phyloP scores from a whole-genome alignment of 805 yeast species.

The Metschnikowia gelsemii region DNA sequence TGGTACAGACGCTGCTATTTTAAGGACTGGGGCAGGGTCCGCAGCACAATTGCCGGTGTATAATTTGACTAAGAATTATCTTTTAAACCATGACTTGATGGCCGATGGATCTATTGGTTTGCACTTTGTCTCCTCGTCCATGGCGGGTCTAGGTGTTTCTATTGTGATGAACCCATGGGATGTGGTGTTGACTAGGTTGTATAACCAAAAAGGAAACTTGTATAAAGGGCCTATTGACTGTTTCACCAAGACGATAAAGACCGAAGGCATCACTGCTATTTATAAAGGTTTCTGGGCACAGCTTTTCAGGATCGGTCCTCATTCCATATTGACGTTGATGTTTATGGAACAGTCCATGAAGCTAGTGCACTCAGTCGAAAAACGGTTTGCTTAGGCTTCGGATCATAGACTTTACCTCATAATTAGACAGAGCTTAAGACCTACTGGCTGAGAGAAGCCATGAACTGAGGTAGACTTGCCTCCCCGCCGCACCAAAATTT shows the following conservation, averaged over 20 bases:
- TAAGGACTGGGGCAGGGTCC: slow-evolving; percentile 95
- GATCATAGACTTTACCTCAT: too few species aligned
- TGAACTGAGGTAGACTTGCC: too few species aligned
- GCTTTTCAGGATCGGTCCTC: slow-evolving; percentile 89
- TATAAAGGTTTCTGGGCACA: slow-evolving; percentile 97
- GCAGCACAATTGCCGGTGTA: slow-evolving; percentile 93
- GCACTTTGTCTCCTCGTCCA: slow-evolving; percentile 71
- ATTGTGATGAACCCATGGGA: slow-evolving; percentile 98
- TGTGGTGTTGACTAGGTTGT: slow-evolving; percentile 89
- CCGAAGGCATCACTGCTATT: slow-evolving; percentile 84
- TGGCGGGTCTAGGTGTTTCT: slow-evolving; percentile 90
- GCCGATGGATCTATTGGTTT: slow-evolving; percentile 60
- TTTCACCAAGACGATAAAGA: slow-evolving; percentile 70
- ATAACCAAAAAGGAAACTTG: slow-evolving; percentile 87
- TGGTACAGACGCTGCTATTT: slow-evolving; percentile 92
- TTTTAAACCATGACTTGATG: slow-evolving; percentile 53
- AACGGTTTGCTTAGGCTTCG: slow-evolving; percentile 3
- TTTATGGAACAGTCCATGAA: slow-evolving; percentile 96
- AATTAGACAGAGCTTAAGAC: too few species aligned
- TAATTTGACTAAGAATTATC: slow-evolving; percentile 65
- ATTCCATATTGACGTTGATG: slow-evolving; percentile 83
- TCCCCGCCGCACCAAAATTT: too few species aligned
- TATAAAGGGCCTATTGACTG: slow-evolving; percentile 91
- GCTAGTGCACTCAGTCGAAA: slow-evolving; percentile 38
- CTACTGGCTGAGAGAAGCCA: too few species aligned